Conservation (phyloP, 441 rosid genomes). For the Corymbia calophylla region DNA sequence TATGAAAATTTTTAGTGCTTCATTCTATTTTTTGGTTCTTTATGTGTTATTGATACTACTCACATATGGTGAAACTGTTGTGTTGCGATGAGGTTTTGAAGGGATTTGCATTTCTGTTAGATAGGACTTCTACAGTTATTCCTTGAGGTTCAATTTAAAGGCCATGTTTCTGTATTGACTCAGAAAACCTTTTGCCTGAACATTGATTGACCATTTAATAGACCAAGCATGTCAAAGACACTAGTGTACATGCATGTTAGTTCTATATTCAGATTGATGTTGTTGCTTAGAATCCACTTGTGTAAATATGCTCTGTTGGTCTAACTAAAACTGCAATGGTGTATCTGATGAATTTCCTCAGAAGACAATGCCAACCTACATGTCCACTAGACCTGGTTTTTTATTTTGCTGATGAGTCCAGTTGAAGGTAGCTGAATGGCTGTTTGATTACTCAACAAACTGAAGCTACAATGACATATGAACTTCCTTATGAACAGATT, state of each 20-base stretch:
- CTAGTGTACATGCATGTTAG: background rate
- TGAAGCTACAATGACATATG: background rate
- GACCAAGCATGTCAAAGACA: background rate
- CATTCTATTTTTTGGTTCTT: background rate
- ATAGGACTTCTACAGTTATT: background rate
- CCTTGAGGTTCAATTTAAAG: background rate
- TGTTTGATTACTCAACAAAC: background rate
- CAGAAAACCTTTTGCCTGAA: background rate
- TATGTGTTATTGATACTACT: background rate
- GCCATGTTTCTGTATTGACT: background rate
- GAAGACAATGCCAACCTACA: background rate
- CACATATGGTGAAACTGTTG: background rate
- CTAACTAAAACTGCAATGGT: background rate
- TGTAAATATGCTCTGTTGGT: background rate
- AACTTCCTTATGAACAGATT: background rate
- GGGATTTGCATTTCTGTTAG: background rate
- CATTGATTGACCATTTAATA: background rate
- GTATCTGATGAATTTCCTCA: background rate
- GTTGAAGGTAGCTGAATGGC: background rate
- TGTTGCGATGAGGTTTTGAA: background rate
- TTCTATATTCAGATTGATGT: background rate
- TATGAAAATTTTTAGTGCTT: background rate
- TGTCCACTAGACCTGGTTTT: background rate
- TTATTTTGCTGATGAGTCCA: background rate
- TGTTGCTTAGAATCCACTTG: background rate